Evolutionary conservation across 108 stramenopile species (phyloP), one percentile per base, ranked within the genome.

Genomic region (Skeletonema costatum): DNA sequence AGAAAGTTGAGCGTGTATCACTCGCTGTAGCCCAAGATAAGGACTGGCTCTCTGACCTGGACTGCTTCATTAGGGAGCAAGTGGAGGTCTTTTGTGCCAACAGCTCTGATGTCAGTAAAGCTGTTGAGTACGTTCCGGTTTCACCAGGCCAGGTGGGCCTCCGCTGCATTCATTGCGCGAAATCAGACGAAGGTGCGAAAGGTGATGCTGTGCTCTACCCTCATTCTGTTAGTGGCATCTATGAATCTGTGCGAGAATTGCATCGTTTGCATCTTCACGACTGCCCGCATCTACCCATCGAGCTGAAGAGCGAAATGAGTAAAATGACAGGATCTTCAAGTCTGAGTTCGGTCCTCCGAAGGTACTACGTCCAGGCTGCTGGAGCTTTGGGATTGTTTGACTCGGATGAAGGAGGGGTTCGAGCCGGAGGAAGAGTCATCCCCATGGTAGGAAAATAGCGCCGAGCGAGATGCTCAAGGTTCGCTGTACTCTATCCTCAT

Each of bases 21-120:
- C 82, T 95, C 16, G 90, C 92, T 10, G 90, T 95, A 58, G 76
- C 90, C 12, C 89, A 95, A 76, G 94, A 95, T 70, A 91, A 87
- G 76, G 86, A 95, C 25, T 93, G 90, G 90, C 75, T 95, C 14
- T 92, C 90, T 11, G 92, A 92, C 59, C 81, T 82, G 63, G 91
- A 95, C 63, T 89, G 87, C 69, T 92, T 90, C 68, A 77, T 92
- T 50, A 82, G 94, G 19, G 77, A 84, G 51, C 86, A 90, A 64
- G 73, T 95, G 30, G 94, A 95, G 76, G 89, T 95, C 3, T 95
- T 95, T 61, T 87, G 80, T 44, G 89, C 92, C n/a, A 87, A 78
- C 19, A 68, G 75, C 41, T 70, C 78, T 14, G 94, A 95, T 70
- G 88, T 92, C 35, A 80, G 67, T 5, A 63, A 80, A 16, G 89